Base-by-base conservation (phyloP, 371 early-diverging fungal species). In the Mucor indicus region DNA sequence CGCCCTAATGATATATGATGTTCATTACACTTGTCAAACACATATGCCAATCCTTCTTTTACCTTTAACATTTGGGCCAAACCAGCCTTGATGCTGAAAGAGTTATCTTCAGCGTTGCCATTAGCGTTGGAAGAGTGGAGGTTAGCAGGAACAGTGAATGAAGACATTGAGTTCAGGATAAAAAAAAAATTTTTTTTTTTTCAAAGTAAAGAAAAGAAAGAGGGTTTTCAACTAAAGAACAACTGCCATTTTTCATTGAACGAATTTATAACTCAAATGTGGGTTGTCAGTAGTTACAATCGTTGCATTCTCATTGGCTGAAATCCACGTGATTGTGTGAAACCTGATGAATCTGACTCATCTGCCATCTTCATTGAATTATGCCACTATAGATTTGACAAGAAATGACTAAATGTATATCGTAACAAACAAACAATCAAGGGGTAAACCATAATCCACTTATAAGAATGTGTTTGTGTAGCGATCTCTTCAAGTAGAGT, bases 51-150 rank as follows among this genome's bases (percentile, higher is more conserved):
- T 27, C 17, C 19, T 29, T 10, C 39, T 15, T 51, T 43, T 75
- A 91, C 95, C 93, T 97, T 97, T 62, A 97, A 81, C 90, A 90
- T 96, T 84, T 95, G 95, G 47, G 98, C 98, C 51, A 97, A 85
- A 55, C 96, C 96, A 54, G 92, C 85, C 84, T 97, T 96, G 74
- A 91, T 81, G 43, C 71, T 70, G 76, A 84, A 89, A 17, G 69
- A 64, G 44, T 79, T 54, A 48, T 56, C 61, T 27, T 69, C 67
- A 59, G 69, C 57, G 43, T 63, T 57, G 46, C 52, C 62, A 21
- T 50, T 51, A 22, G 67, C 68, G 54, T 55, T 62, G 39, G 6
- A 4, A 33, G 81, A 62, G 60, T 83, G 83, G 57, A 89, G 73
- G 76, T 87, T 86, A 51, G 83, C 75, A 52, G 87, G 85, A 44